Conservation (phyloP, 2,329 filamentous ascomycete genomes). For the Laburnicola sp. region DNA sequence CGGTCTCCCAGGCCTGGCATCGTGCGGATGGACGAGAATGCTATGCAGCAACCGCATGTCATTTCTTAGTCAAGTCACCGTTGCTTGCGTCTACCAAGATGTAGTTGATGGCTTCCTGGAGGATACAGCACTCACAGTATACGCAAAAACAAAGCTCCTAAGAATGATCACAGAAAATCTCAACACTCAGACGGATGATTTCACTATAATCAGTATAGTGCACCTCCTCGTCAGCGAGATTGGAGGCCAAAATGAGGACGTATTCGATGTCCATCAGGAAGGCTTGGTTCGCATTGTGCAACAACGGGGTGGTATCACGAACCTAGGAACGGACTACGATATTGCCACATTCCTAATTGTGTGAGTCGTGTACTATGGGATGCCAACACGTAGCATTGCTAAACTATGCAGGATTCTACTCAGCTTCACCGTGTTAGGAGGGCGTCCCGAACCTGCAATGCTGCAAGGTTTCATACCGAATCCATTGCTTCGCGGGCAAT, state of each 20-base stretch:
- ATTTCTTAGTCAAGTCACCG: constrained; percentile 40
- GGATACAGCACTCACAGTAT: constrained; percentile 37
- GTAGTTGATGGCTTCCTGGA: constrained; percentile 30
- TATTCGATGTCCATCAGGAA: constrained; percentile 35
- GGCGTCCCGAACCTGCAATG: constrained; percentile 22
- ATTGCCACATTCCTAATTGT: constrained; percentile 32
- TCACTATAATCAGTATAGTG: constrained; percentile 37
- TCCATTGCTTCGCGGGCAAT: constrained; percentile 5
- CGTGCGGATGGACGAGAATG: constrained; percentile 29
- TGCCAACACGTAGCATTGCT: not conserved
- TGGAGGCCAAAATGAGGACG: constrained; percentile 32
- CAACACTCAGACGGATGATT: constrained; percentile 28
- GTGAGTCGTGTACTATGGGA: constrained; percentile 23
- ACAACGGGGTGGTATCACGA: constrained; percentile 27
- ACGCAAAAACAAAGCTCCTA: constrained; percentile 37
- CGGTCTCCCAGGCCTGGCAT: constrained; percentile 21
- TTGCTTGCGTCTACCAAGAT: constrained; percentile 40
- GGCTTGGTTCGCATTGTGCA: constrained; percentile 33
- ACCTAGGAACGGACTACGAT: constrained; percentile 18
- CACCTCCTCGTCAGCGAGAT: constrained; percentile 39
- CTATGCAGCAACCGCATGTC: constrained; percentile 35
- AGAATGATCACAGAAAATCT: constrained; percentile 32
- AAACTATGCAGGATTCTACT: constrained; percentile 25
- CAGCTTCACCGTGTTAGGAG: constrained; percentile 28
- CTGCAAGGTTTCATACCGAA: constrained; percentile 22